Conservation (phyloP, 768 basidiomycete species). For the Leccinellum rugosiceps region DNA sequence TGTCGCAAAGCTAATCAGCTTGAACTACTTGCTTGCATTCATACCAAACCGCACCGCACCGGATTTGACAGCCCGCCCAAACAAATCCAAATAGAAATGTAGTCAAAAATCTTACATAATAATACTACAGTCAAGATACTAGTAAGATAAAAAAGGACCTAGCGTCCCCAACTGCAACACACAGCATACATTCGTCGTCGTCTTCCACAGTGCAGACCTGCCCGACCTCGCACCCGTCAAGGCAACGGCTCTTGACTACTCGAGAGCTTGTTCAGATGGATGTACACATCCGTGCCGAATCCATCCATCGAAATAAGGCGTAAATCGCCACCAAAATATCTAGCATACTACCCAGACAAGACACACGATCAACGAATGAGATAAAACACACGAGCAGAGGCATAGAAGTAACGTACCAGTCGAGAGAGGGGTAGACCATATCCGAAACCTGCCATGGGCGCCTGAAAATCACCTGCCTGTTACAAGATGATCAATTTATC, state of each 20-base stretch:
- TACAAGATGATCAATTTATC: not conserved
- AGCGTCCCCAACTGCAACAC: not conserved
- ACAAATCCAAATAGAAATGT: conserved; percentile 16
- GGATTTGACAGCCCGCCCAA: conserved; percentile 4
- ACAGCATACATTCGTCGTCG: not conserved
- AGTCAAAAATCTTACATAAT: not conserved
- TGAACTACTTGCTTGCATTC: conserved; percentile 16
- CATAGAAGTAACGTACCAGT: conserved; percentile 51
- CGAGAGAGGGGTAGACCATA: conserved; percentile 91
- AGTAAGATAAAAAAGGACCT: too few species aligned
- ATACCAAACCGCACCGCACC: conserved; percentile 2
- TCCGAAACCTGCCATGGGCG: conserved; percentile 96
- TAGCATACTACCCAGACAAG: conserved; percentile 61
- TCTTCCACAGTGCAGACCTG: not conserved
- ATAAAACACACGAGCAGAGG: not conserved
- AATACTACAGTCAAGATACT: not conserved
- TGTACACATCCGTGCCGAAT: conserved; percentile 89
- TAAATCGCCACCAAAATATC: conserved; percentile 93
- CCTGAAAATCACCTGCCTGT: conserved; percentile 84
- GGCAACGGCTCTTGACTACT: conserved; percentile 79
- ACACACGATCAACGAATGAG: not conserved
- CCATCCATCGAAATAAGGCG: conserved; percentile 97
- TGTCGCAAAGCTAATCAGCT: conserved; percentile 30
- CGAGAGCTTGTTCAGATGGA: conserved; percentile 84
- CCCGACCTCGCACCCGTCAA: conserved; percentile 1